Evolutionary conservation across 2,329 filamentous ascomycete genomes (phyloP), one percentile per base, ranked within the genome.

Genomic region (Penicillium sp.): DNA sequence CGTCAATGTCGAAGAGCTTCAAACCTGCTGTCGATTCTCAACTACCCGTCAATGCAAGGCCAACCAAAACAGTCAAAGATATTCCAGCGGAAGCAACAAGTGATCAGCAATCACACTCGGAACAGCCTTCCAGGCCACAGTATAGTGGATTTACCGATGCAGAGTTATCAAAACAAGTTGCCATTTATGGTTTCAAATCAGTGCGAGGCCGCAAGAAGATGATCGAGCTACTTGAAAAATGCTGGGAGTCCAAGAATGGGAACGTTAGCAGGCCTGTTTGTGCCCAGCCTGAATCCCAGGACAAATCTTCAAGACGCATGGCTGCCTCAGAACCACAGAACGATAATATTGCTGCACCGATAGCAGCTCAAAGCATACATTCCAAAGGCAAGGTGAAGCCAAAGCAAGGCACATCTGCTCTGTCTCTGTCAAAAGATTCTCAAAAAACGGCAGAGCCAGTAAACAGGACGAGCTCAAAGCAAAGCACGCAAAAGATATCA

Each of bases 101-200:
- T 14, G 39, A 15, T 14, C 31, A 33, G 13, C 15, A 33, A 11
- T 13, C 30, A 14, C 35, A 15, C 13, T 29, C 41, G 3, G 36
- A 47, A 18, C 36, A 13, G 4, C 45, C 45, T 15, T 29, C 44
- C 30, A 72, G 68, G 33, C 84, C 84, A 2, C 75, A 78, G 8
- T 89, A 77, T 45, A 73, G 77, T 27, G 64, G 76, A 0, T 81
- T 78, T 43, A 81, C 81, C 3, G 81, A 84, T 45, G 65, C 72
- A 7, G 78, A 85, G 42, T 67, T 90, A 11, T 69, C 79, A 2
- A 78, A 74, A 40, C 75, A 84, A 54, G 68, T 90, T 30, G 68
- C 75, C 4, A 70, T 72, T 0, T 88, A 81, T 54, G 84, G 83
- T 0, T 89, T 90, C 64, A 90, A 89, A 57, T 70, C 81, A 1